Percentiles rank a stretch among this genome's conserved stretches.
phyloP scores from a whole-genome alignment of 2,329 filamentous ascomycete genomes.

The Trichoderma simmonsii region DNA sequence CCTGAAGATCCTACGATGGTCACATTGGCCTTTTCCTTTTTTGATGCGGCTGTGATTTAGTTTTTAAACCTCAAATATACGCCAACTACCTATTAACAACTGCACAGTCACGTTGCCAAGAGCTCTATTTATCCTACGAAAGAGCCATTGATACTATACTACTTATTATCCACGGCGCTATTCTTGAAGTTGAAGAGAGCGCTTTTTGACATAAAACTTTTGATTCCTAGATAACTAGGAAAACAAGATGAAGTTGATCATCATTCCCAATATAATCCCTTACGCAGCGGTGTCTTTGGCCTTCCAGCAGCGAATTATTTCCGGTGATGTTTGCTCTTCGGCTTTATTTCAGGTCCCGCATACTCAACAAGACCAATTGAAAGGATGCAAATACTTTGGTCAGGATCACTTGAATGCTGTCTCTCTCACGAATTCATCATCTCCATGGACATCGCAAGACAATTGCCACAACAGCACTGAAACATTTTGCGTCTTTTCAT shows the following conservation, averaged over 20 bases:
- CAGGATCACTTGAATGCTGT: not conserved
- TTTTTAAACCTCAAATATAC: not conserved
- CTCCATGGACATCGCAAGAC: not conserved
- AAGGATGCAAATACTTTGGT: not conserved
- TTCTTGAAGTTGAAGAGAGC: not conserved
- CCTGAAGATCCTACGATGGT: not conserved
- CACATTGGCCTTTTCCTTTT: not conserved
- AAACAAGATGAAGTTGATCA: not conserved
- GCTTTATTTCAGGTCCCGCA: not conserved
- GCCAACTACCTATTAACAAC: not conserved
- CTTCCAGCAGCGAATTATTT: not conserved
- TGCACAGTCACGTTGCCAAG: not conserved
- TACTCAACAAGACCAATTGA: not conserved
- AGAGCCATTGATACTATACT: not conserved
- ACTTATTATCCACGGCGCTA: not conserved
- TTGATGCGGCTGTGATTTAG: not conserved
- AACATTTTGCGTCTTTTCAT: constrained; percentile 36
- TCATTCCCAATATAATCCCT: not conserved
- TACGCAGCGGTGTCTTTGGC: not conserved
- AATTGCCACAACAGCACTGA: not conserved
- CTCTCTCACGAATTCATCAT: not conserved
- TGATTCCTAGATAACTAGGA: not conserved
- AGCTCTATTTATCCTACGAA: not conserved
- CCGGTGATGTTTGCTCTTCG: not conserved
- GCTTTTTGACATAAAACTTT: not conserved